Evolutionary conservation across 345 rosid species (phyloP).

Genomic region (Brassica cretica): DNA sequence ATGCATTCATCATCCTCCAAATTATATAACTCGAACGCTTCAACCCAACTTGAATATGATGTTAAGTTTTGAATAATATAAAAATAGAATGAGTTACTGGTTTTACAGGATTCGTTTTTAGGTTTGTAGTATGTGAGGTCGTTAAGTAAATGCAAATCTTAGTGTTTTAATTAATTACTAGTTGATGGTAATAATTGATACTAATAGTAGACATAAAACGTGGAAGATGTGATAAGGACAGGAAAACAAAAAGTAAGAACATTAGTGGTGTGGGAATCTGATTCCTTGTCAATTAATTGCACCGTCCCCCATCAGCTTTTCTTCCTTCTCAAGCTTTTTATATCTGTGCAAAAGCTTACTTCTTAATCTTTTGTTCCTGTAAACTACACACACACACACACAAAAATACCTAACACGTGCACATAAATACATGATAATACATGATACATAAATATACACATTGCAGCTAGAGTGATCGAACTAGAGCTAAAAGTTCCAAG

Average conservation of each 20-base stretch:
- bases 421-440: neutral
- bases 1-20: neutral
- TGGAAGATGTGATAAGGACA: slow-evolving; percentile 41
- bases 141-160: neutral
- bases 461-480: slow-evolving; percentile 7
- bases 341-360: slow-evolving; percentile 27
- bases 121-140: slow-evolving; percentile 3
- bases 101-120: neutral
- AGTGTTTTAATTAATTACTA: neutral
- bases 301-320: slow-evolving; percentile 35
- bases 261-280: slow-evolving; percentile 43
- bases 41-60: neutral
- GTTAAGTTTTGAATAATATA: neutral
- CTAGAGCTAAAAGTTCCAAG: neutral
- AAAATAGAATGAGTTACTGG: neutral
- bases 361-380: slow-evolving; percentile 31
- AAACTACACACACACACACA: slow-evolving; percentile 5
- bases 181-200: neutral
- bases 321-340: slow-evolving; percentile 20
- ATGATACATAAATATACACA: neutral
- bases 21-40: neutral
- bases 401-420: slow-evolving; percentile 11
- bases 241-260: slow-evolving; percentile 33
- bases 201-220: slow-evolving; percentile 24
- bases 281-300: slow-evolving; percentile 45